Evolutionary conservation across 371 early-diverging fungal species (phyloP), one percentile per base, ranked within the genome.

Genomic region (Mucor racemosus): DNA sequence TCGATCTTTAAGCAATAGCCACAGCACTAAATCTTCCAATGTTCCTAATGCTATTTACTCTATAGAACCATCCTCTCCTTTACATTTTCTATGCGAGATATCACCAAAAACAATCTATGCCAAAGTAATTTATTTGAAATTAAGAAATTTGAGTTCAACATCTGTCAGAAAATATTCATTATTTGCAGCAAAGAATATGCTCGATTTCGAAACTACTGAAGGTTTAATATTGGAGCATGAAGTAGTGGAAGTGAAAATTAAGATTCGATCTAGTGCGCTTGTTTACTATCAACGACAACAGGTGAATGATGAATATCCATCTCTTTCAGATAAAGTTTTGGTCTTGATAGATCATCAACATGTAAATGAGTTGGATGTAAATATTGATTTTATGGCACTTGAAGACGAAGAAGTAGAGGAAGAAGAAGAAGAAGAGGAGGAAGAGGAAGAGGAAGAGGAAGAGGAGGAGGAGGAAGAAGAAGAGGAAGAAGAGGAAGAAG

Each of bases 21-120:
- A 26, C 26, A 31, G 31, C 9, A 26, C 39, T 21, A 7, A 11
- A 41, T 35, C 35, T 13, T 56, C 56, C 33, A 15, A 41, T 10
- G 14, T 21, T 6, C 46, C 48, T 40, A 19, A 8, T 26, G 13
- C 53, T 11, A 11, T 21, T 5, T 53, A 53, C 53, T 10, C 36
- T 1, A 39, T 67, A 21, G 67, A 62, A 34, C 64, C 69, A 3
- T 13, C 58, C 14, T 63, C 58, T 11, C 60, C 54, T 33, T 41
- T 68, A 6, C 56, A 60, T 9, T 68, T 68, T 38, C 19, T 60
- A 4, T 68, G 69, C 42, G 60, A 68, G 53, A 35, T 68, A 9
- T 54, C 60, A 15, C 31, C 58, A 0, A 55, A 59, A 17, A 55
- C 64, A 0, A 35, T 68, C 41, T 68, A 68, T 60, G 64, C 64